Evolutionary conservation across 2,329 filamentous ascomycete genomes (phyloP), one percentile per base, ranked within the genome.

Genomic region (Epichloe glyceriae): DNA sequence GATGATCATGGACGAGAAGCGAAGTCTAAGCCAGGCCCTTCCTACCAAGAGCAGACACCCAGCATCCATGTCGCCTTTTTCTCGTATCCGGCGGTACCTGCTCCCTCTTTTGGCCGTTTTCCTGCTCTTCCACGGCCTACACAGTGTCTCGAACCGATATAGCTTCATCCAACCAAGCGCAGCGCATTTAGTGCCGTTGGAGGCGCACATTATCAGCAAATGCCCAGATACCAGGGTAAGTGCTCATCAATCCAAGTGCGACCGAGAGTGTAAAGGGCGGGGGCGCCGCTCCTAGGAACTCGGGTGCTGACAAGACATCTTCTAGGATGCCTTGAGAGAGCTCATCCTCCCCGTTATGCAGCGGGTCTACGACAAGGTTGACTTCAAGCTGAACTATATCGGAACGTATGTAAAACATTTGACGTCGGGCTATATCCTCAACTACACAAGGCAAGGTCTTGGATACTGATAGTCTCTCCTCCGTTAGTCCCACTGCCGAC

Each of bases 131-230:
- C 42, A 41, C 4, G 46, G 49, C 17, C 42, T 51, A 14, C 40
- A 8, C 10, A 35, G 33, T 19, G 33, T 45, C 11, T 44, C 39
- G 33, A 20, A 17, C 33, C 46, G 34, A 40, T n/a, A 41, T 15
- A 34, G 5, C n/a, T 10, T 37, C 35, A 17, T 26, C 45, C 8
- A 30, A 14, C 12, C 12, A 12, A 15, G 19, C n/a, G 20, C 41
- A n/a, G 19, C 30, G 39, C 44, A 26, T 30, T 68, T 73, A 52
- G 85, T 97, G 4, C 86, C 88, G 4, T 70, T 98, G 2, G 93
- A 98, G 66, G 87, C 88, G 51, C 91, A 97, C 66, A 93, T 97
- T 60, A 98, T 97, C 84, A 87, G 83, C 70, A 96, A 97, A 74
- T 98, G 93, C 62, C 90, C 91, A 0, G 93, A 98, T 67, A 89